Conservation (phyloP, 495 filamentous ascomycete species). For the Penicillium malachiteum region DNA sequence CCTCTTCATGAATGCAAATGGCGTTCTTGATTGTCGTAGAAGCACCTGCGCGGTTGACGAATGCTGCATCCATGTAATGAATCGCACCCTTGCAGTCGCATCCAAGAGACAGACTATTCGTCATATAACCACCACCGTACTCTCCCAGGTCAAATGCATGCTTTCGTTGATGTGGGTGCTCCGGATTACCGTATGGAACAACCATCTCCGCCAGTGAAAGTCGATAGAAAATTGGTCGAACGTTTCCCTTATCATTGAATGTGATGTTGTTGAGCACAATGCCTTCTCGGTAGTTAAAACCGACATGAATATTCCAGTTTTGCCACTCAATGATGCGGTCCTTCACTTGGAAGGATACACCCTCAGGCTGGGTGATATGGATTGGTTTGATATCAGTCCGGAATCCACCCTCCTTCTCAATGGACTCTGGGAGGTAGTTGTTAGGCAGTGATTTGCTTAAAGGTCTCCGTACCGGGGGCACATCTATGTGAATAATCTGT, state of each 20-base stretch:
- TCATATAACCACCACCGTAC: constrained; percentile 69
- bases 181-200: constrained; percentile 73
- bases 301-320: constrained; percentile 92
- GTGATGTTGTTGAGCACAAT: constrained; percentile 84
- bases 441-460: constrained; percentile 70
- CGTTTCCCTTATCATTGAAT: constrained; percentile 76
- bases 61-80: constrained; percentile 64
- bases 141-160: constrained; percentile 79
- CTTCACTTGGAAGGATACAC: constrained; percentile 83
- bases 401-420: constrained; percentile 75
- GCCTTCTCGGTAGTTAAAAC: constrained; percentile 75
- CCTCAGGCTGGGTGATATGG: constrained; percentile 91
- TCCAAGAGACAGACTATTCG: constrained; percentile 70
- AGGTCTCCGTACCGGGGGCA: constrained; percentile 76
- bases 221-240: constrained; percentile 70
- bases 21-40: constrained; percentile 66
- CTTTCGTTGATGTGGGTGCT: constrained; percentile 72
- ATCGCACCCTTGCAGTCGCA: constrained; percentile 75
- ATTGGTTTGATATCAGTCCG: constrained; percentile 85
- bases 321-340: constrained; percentile 86
- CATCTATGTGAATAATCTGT: constrained; percentile 84
- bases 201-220: constrained; percentile 74
- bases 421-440: constrained; percentile 76
- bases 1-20: constrained; percentile 76
- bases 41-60: constrained; percentile 56